phyloP scores from a whole-genome alignment of 225 moss, liverwort and hornwort species.

The Marchantia paleacea region DNA sequence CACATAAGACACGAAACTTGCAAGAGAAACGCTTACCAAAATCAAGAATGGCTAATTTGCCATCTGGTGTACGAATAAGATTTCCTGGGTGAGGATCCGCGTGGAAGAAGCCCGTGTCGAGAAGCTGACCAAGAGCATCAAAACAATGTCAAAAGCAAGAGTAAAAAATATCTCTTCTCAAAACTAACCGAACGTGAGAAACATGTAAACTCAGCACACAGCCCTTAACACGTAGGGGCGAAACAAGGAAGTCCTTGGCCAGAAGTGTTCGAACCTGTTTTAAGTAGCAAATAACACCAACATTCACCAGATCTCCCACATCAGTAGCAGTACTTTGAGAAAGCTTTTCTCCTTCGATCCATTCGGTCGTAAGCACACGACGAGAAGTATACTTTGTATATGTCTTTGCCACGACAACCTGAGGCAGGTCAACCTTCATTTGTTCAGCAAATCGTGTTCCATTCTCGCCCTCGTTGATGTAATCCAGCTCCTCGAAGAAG shows the following conservation, averaged over 20 bases:
- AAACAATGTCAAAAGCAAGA: background rate
- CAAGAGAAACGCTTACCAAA: slow-evolving; percentile 52
- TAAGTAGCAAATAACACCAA: slow-evolving; percentile 95
- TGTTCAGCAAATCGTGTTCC: slow-evolving; percentile 82
- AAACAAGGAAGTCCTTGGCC: background rate
- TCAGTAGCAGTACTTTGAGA: slow-evolving; percentile 91
- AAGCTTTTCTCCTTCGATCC: slow-evolving; percentile 98
- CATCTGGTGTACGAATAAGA: slow-evolving; percentile 93
- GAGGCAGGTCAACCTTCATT: slow-evolving; percentile 90
- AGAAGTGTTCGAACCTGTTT: slow-evolving; percentile 57
- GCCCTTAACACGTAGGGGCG: background rate
- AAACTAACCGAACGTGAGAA: too few species aligned
- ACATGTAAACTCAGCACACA: too few species aligned
- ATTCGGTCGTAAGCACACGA: slow-evolving; percentile 89
- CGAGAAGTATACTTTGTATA: slow-evolving; percentile 82
- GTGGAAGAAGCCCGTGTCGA: slow-evolving; percentile 95
- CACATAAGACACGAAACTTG: background rate
- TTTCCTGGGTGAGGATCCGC: slow-evolving; percentile 99
- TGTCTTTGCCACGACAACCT: slow-evolving; percentile 94
- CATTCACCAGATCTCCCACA: slow-evolving; percentile 93
- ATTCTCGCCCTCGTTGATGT: slow-evolving; percentile 88
- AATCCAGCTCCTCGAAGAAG: slow-evolving; percentile 97
- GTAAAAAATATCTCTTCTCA: too few species aligned
- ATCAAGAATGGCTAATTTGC: slow-evolving; percentile 86
- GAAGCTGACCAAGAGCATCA: slow-evolving; percentile 48